Conservation (phyloP, 441 rosid genomes). For the Geranium incanum region DNA sequence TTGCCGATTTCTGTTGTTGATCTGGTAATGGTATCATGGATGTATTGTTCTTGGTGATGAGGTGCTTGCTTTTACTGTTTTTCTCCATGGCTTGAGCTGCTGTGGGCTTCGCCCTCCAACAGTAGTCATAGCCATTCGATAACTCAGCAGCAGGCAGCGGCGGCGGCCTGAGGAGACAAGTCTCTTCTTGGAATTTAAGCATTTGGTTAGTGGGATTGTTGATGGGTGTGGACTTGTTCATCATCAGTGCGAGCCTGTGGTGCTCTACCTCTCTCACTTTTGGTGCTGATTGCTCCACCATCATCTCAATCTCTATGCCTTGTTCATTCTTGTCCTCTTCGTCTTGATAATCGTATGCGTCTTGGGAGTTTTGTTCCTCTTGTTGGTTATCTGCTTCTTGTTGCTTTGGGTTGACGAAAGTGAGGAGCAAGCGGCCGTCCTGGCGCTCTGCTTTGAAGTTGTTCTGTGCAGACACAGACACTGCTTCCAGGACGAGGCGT, state of each 20-base stretch:
- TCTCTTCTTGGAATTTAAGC: slow-evolving; percentile 20
- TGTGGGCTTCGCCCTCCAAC: neutral
- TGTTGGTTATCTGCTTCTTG: slow-evolving; percentile 22
- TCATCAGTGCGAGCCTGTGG: slow-evolving; percentile 43
- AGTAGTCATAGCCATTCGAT: neutral
- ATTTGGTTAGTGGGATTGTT: neutral
- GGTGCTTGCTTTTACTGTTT: neutral
- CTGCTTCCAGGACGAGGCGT: slow-evolving; percentile 75
- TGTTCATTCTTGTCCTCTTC: slow-evolving; percentile 15
- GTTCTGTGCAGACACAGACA: slow-evolving; percentile 55
- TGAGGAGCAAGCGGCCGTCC: slow-evolving; percentile 79
- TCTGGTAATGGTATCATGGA: no score
- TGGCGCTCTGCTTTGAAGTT: slow-evolving; percentile 26
- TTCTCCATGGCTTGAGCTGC: neutral
- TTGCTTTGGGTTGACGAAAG: slow-evolving; percentile 29
- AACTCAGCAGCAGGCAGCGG: no score
- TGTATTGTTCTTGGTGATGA: no score
- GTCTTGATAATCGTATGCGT: slow-evolving; percentile 17
- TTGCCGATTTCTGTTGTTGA: no score
- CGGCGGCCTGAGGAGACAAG: neutral
- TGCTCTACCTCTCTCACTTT: slow-evolving; percentile 28
- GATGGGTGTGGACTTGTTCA: slow-evolving; percentile 37
- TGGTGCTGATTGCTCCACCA: slow-evolving; percentile 32
- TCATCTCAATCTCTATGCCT: neutral
- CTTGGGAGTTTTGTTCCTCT: slow-evolving; percentile 15